Base-by-base conservation (phyloP, 1,284 basidiomycete species). In the Cerioporus squamosus region DNA sequence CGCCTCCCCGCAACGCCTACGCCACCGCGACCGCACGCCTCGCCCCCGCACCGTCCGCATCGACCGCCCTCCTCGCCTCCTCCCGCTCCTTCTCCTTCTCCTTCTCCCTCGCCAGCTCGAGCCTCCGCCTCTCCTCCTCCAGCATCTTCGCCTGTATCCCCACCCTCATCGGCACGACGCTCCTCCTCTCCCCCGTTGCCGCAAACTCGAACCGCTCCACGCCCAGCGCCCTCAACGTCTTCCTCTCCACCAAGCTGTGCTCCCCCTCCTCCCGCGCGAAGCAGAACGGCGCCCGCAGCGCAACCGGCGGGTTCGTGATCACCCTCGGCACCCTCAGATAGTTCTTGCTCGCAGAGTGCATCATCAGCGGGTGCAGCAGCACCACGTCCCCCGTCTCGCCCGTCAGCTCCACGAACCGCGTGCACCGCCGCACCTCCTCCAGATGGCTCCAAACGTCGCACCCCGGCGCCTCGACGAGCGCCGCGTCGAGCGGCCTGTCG, bases 331-430 rank as follows among this genome's bases (percentile, higher is more conserved):
- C 67, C 20, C 84, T 79, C 36, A 79, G 70, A 60, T 80, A 75
- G 68, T 88, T 88, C 71, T 80, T 83, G 42, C 81, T 81, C n/a
- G 85, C 85, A 10, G 83, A 81, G 65, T 87, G 85, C 55, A 85
- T 71, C 84, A 86, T 87, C 58, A 87, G 71, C 44, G 85, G 85
- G 70, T 87, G 85, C 72, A 87, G 73, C 29, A 87, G 75, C 18
- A 86, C 79, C 24, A 86, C 85, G 65, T 87, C 85, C 22, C 85
- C 85, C 46, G 81, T 69, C 52, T 81, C 75, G 45, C 83, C 84
- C 0, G 81, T 84, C 69, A 85, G 74, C 72, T 86, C 84, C 26
- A 81, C 77, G 67, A 87, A 86, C 22, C 76, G 67, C n/a, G 69
- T 70, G 68, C 77, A 82, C 36, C 64, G 69, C 68, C 77, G 75